phyloP scores from a whole-genome alignment of 331 rosid species.

The Arachis monticola region DNA sequence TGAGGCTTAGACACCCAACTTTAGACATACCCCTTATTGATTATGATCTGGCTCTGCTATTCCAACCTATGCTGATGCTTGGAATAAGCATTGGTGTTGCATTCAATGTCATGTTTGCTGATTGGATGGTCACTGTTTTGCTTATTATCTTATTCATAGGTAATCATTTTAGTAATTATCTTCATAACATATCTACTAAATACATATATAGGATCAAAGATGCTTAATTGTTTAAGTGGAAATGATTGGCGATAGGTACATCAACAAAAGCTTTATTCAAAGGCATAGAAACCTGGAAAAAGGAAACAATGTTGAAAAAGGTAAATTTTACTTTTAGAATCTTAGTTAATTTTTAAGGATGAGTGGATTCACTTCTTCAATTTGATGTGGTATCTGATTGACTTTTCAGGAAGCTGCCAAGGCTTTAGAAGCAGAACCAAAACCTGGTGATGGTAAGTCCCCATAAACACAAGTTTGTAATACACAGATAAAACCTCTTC shows the following conservation, averaged over 20 bases:
- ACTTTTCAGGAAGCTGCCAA: constrained; percentile 61
- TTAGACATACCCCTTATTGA: constrained; percentile 66
- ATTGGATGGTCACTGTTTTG: constrained; percentile 73
- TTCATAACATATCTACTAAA: not conserved
- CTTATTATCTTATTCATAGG: constrained; percentile 67
- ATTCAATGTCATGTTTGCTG: constrained; percentile 72
- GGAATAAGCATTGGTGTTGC: constrained; percentile 77
- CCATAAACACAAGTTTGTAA: not conserved
- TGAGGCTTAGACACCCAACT: constrained; percentile 70
- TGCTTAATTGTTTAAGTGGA: constrained; percentile 5
- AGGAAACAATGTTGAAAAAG: constrained; percentile 64
- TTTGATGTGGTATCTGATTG: constrained; percentile 20
- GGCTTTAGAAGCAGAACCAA: constrained; percentile 49
- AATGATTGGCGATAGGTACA: constrained; percentile 52
- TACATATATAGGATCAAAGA: not conserved
- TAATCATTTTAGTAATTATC: constrained; percentile 1
- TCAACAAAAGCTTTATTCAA: constrained; percentile 64
- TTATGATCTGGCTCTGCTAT: constrained; percentile 67
- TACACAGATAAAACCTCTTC: not conserved
- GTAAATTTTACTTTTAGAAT: constrained; percentile 22
- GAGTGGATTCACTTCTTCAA: not conserved
- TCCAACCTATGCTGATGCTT: constrained; percentile 77
- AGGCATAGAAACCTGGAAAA: constrained; percentile 70
- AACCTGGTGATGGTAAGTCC: constrained; percentile 48
- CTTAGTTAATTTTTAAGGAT: not conserved